Evolutionary conservation across 208 protist species (phyloP).

Genomic region (Leishmania guyanensis): DNA sequence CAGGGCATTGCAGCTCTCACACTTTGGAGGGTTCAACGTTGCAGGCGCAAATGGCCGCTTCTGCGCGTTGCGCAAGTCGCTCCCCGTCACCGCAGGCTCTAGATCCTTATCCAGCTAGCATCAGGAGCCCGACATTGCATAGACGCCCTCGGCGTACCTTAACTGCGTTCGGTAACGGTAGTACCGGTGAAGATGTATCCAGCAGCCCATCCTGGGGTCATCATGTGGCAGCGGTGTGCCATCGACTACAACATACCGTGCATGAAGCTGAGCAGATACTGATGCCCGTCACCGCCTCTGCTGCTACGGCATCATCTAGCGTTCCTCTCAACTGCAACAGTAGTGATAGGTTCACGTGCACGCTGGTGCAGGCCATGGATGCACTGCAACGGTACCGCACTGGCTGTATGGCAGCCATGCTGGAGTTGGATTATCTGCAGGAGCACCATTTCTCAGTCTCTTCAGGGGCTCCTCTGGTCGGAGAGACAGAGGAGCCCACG

Average conservation of each 20-base stretch:
- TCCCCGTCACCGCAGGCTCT: not conserved
- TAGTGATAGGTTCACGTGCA: not conserved
- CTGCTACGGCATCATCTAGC: not conserved
- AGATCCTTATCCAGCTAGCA: not conserved
- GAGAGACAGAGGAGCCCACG: not conserved
- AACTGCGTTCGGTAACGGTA: not conserved
- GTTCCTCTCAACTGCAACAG: not conserved
- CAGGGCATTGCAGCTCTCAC: not conserved
- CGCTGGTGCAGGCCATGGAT: constrained; percentile 11
- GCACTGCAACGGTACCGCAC: constrained; percentile 31
- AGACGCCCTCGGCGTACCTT: not conserved
- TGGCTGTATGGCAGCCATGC: constrained; percentile 25
- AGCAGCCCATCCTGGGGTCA: not conserved
- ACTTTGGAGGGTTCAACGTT: not conserved
- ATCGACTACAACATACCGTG: constrained; percentile 17
- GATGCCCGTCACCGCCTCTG: constrained; percentile 2
- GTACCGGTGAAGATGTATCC: not conserved
- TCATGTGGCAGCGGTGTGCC: constrained; percentile 18
- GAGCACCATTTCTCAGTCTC: not conserved
- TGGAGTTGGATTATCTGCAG: constrained; percentile 18
- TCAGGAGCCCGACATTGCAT: not conserved
- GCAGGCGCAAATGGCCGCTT: not conserved
- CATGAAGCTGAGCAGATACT: constrained; percentile 26
- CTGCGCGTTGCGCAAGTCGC: constrained; percentile 1
- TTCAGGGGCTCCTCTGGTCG: not conserved